Percentiles rank a stretch among this genome's conserved stretches.
These are phyloP conservation scores for Thecaphora frezii DNA, from an alignment of 1,284 basidiomycete species.

Conservation along the genomic window DNA sequence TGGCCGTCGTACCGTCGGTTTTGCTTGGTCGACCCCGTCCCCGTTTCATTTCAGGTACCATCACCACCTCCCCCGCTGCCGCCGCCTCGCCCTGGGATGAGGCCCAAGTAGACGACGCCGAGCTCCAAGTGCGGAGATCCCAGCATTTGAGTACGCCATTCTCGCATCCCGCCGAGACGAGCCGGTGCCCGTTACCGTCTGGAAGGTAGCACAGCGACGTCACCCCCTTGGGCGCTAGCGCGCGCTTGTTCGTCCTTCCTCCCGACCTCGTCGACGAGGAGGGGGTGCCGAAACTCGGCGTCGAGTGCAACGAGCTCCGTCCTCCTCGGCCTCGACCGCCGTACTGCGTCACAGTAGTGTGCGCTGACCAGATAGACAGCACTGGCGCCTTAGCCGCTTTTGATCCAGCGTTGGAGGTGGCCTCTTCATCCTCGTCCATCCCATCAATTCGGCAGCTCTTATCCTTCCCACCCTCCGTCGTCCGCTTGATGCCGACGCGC, in stretches of 20 bases:
- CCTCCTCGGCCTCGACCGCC: too few relatives aligned
- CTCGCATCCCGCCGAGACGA: constrained; percentile 46
- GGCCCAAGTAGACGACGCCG: too few relatives aligned
- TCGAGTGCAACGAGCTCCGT: too few relatives aligned
- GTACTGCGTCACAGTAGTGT: constrained; percentile 12
- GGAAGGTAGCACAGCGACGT: constrained; percentile 45
- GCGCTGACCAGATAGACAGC: constrained; percentile 47
- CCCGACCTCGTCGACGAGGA: too few relatives aligned
- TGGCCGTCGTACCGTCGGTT: too few relatives aligned
- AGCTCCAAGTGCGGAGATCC: constrained; percentile 40
- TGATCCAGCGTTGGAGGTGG: too few relatives aligned
- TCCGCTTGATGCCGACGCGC: constrained; percentile 6
- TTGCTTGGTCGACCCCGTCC: too few relatives aligned
- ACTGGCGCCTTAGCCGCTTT: constrained; percentile 21
- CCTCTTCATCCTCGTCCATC: constrained; percentile 1
- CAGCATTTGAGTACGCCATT: constrained; percentile 53
- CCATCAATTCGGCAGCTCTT: background rate
- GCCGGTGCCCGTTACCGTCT: constrained; percentile 27
- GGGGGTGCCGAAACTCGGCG: too few relatives aligned
- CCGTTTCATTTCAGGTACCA: too few relatives aligned
- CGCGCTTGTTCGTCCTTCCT: too few relatives aligned
- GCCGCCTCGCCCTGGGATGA: too few relatives aligned
- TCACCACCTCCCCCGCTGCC: too few relatives aligned
- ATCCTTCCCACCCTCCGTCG: background rate
- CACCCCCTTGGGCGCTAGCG: constrained; percentile 28